Evolutionary conservation across 129 eudicot species (phyloP), one percentile per base, ranked within the genome.

Genomic region (Helianthus tuberosus): DNA sequence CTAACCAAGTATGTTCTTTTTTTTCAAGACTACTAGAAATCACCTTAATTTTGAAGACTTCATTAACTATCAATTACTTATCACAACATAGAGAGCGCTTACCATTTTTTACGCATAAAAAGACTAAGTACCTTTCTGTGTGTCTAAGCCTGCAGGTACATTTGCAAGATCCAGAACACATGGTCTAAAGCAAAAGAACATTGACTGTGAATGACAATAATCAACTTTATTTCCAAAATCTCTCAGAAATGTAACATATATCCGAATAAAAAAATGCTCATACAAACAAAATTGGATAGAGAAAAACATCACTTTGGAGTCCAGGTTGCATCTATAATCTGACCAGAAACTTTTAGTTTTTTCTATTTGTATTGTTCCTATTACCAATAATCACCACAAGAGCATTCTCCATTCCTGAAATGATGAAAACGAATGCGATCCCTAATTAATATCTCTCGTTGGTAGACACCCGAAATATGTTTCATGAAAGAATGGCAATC

Each of bases 401-500:
- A 83, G 67, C 91, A 86, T 52, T 59, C 71, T 36, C 88, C 90
- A 64, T 83, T 61, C 25, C 14, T 83, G 51, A 86, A 86, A 80
- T 32, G 81, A 74, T 83, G 88, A 14, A 86, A 86, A 38, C 81
- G 77, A 23, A 70, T 69, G 1, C 83, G 80, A 61, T 86, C 91
- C 72, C 86, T 74, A 20, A 83, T 72, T 5, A 86, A 59, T 15
- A 86, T 83, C 46, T 86, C 88, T 59, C 84, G 78, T 54, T 35
- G 60, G 51, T 83, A 83, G 47, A 80, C 80, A 16, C 74, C 72
- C 0, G 91, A 83, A 35, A 80, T 13, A 8, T 77, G 75, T 74
- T 83, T 80, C 86, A 83, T 80, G 44, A 80, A 77, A 53, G 84
- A 69, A 53, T 86, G 91, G 61, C 91, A 86, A 36, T 86, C 91